Conservation (phyloP, 768 basidiomycete genomes). For the Pleurotus sapidus region DNA sequence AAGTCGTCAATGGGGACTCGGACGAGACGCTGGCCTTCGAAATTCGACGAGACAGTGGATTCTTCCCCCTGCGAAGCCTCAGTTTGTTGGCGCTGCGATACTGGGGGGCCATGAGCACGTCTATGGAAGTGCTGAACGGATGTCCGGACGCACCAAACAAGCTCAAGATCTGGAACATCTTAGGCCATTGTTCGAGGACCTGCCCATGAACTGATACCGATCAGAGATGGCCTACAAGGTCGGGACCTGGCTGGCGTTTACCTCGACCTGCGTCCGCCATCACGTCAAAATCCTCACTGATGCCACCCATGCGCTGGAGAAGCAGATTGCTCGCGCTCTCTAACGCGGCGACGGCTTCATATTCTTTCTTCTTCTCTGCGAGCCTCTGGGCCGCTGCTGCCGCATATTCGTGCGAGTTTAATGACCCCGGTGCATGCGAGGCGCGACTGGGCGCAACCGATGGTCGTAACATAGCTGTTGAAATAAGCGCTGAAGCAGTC, state of each 20-base stretch:
- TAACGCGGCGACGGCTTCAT: constrained; percentile 70
- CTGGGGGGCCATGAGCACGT: too few species aligned
- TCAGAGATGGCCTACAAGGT: neutral
- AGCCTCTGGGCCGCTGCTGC: constrained; percentile 55
- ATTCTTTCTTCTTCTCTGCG: constrained; percentile 79
- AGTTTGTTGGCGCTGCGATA: too few species aligned
- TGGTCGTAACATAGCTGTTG: constrained; percentile 44
- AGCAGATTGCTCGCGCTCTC: constrained; percentile 63
- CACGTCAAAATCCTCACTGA: constrained; percentile 69
- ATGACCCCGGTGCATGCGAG: constrained; percentile 41
- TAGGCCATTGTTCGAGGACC: constrained; percentile 78
- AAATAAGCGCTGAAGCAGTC: too few species aligned
- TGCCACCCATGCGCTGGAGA: constrained; percentile 62
- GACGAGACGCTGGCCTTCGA: constrained; percentile 60
- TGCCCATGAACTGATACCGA: constrained; percentile 60
- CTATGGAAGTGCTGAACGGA: too few species aligned
- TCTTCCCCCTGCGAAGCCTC: constrained; percentile 21
- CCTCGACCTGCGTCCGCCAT: constrained; percentile 80
- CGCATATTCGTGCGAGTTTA: constrained; percentile 34
- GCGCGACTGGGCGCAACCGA: constrained; percentile 50
- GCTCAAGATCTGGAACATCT: constrained; percentile 75
- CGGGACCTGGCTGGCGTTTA: constrained; percentile 20
- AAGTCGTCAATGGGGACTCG: constrained; percentile 74
- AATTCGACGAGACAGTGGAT: constrained; percentile 3
- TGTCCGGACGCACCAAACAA: constrained; percentile 60